phyloP scores from a whole-genome alignment of 176 grass and related monocot species.

The Rhynchospora breviuscula region DNA sequence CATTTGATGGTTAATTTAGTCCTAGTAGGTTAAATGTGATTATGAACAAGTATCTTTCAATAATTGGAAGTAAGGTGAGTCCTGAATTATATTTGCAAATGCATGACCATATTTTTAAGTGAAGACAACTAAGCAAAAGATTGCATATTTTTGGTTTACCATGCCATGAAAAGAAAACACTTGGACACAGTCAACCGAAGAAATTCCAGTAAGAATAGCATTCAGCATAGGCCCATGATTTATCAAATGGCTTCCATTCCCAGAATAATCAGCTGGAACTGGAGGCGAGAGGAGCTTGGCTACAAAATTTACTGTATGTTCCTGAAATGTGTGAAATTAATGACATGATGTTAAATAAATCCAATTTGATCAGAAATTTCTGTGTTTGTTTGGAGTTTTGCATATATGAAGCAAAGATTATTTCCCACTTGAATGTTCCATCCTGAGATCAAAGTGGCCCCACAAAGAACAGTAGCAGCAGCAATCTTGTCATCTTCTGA shows the following conservation, averaged over 20 bases:
- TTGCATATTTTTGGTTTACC: constrained; percentile 32
- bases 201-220: constrained; percentile 94
- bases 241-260: constrained; percentile 60
- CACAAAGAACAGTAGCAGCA: constrained; percentile 84
- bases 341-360: background rate
- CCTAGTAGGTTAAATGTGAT: background rate
- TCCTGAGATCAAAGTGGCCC: constrained; percentile 75
- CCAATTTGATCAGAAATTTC: background rate
- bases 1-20: background rate
- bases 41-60: background rate
- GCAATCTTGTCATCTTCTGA: constrained; percentile 74
- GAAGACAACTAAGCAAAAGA: background rate
- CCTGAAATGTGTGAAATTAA: constrained; percentile 48
- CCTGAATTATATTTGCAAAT: background rate
- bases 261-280: constrained; percentile 55
- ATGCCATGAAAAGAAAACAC: constrained; percentile 98
- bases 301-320: constrained; percentile 77
- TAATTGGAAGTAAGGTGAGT: background rate
- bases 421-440: constrained; percentile 90
- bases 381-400: background rate
- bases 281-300: constrained; percentile 78
- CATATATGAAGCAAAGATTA: background rate
- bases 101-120: background rate
- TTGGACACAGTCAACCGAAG: constrained; percentile 69
- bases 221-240: constrained; percentile 85